Evolutionary conservation across 495 filamentous ascomycete genomes (phyloP).

Genomic region (Lepraria neglecta): DNA sequence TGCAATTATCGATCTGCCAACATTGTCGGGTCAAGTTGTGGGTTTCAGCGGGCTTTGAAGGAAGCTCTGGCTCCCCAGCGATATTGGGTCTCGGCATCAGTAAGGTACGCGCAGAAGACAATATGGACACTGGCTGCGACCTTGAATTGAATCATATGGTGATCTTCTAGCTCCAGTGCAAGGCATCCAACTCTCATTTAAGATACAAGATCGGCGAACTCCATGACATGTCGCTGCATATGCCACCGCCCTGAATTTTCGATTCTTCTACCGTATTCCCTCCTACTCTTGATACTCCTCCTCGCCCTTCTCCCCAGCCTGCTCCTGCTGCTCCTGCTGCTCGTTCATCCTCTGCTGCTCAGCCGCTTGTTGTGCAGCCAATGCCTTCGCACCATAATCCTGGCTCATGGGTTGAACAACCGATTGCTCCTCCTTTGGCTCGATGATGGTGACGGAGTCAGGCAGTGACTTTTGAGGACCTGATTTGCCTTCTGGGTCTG

Average conservation of each 20-base stretch:
- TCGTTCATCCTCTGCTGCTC: conserved; percentile 63
- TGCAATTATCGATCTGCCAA: no score
- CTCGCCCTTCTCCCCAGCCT: conserved; percentile 33
- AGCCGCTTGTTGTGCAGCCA: conserved; percentile 75
- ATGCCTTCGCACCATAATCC: conserved; percentile 96
- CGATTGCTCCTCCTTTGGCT: conserved; percentile 97
- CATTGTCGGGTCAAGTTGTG: no score
- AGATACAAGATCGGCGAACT: conserved; percentile 10
- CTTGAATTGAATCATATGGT: not conserved
- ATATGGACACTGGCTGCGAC: not conserved
- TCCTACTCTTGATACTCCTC: conserved; percentile 33
- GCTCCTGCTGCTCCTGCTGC: conserved; percentile 51
- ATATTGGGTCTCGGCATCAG: not conserved
- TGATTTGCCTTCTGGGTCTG: conserved; percentile 97
- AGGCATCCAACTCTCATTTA: not conserved
- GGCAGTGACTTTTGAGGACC: conserved; percentile 94
- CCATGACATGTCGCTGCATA: not conserved
- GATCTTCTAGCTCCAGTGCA: not conserved
- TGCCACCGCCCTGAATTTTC: not conserved
- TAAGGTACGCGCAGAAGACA: not conserved
- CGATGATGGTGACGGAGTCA: conserved; percentile 97
- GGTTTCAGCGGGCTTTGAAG: not conserved
- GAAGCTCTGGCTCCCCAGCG: not conserved
- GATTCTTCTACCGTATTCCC: conserved; percentile 14
- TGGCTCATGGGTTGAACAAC: conserved; percentile 90